Percentiles rank a stretch among this genome's conserved stretches.
phyloP scores from a whole-genome alignment of 2,329 filamentous ascomycete genomes.

The Aspergillus sp. region DNA sequence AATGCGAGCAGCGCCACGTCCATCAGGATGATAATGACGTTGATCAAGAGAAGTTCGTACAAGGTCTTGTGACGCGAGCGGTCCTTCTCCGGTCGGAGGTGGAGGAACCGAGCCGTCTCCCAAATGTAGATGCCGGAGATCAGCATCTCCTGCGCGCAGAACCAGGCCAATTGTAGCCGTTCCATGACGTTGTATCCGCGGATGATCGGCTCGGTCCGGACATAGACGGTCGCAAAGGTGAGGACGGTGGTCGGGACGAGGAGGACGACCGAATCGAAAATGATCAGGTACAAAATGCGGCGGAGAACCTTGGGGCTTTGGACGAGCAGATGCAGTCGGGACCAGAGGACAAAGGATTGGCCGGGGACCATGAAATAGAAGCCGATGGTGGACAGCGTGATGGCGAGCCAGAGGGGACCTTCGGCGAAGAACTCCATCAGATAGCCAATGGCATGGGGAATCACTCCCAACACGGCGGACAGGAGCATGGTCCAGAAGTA shows the following conservation, averaged over 20 bases:
- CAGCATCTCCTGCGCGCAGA: constrained; percentile 45
- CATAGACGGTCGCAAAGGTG: constrained; percentile 45
- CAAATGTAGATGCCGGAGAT: constrained; percentile 54
- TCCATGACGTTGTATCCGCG: constrained; percentile 46
- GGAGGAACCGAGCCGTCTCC: constrained; percentile 49
- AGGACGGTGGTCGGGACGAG: constrained; percentile 56
- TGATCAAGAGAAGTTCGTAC: constrained; percentile 50
- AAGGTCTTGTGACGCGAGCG: constrained; percentile 41
- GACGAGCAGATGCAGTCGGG: constrained; percentile 60
- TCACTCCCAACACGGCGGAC: constrained; percentile 35
- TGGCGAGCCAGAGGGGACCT: constrained; percentile 33
- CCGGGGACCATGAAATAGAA: constrained; percentile 62
- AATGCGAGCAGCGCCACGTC: constrained; percentile 45
- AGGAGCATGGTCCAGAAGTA: constrained; percentile 44
- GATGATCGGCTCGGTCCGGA: constrained; percentile 22
- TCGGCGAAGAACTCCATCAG: constrained; percentile 39
- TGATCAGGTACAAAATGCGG: constrained; percentile 57
- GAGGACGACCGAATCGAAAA: constrained; percentile 53
- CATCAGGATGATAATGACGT: constrained; percentile 47
- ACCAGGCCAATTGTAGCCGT: constrained; percentile 42
- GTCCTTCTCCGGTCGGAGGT: constrained; percentile 32
- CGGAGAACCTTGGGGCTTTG: constrained; percentile 49
- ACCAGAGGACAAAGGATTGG: constrained; percentile 63
- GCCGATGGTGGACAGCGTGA: constrained; percentile 49
- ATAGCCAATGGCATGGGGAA: constrained; percentile 39